A percentile compares a stretch with the other conserved stretches of the same genome.
Conservation (phyloP, 768 basidiomycete genomes). For the Mycena floridula region DNA sequence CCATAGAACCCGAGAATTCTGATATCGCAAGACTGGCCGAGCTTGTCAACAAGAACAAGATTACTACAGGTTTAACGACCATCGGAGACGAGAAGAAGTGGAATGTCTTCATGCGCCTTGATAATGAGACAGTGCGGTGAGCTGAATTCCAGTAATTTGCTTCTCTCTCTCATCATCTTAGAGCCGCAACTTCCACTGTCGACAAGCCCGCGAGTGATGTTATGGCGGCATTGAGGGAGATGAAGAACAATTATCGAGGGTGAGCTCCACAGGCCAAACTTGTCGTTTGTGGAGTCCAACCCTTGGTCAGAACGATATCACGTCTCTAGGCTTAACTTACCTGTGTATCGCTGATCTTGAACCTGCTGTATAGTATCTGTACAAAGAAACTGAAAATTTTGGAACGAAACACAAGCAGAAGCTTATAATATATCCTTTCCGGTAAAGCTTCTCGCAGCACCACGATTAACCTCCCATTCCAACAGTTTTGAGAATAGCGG, state of each 20-base stretch:
- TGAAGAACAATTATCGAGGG: slow-evolving; percentile 82
- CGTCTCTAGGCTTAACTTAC: no score
- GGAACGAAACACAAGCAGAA: background rate
- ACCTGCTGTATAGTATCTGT: background rate
- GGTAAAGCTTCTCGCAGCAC: no score
- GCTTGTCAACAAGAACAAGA: slow-evolving; percentile 49
- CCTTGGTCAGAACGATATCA: no score
- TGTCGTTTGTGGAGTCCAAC: no score
- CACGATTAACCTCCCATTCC: slow-evolving; percentile 34
- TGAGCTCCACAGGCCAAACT: slow-evolving; percentile 27
- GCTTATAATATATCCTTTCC: no score
- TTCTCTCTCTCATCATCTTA: background rate
- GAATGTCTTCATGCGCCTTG: slow-evolving; percentile 92
- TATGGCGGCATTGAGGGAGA: slow-evolving; percentile 70
- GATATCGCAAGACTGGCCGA: slow-evolving; percentile 54
- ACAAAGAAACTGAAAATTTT: background rate
- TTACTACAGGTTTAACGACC: slow-evolving; percentile 78
- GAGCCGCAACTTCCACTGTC: slow-evolving; percentile 38
- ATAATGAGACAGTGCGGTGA: slow-evolving; percentile 56
- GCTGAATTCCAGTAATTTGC: slow-evolving; percentile 24
- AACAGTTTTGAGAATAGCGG: slow-evolving; percentile 61
- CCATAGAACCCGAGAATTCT: slow-evolving; percentile 53
- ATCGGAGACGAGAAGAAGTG: slow-evolving; percentile 91
- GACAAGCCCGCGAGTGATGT: slow-evolving; percentile 45
- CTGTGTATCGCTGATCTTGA: background rate